A percentile compares a stretch with the other conserved stretches of the same genome.
These are phyloP conservation scores for Ophiostoma angusticollis DNA, from an alignment of 2,329 filamentous ascomycete species.

Conservation along the genomic window DNA sequence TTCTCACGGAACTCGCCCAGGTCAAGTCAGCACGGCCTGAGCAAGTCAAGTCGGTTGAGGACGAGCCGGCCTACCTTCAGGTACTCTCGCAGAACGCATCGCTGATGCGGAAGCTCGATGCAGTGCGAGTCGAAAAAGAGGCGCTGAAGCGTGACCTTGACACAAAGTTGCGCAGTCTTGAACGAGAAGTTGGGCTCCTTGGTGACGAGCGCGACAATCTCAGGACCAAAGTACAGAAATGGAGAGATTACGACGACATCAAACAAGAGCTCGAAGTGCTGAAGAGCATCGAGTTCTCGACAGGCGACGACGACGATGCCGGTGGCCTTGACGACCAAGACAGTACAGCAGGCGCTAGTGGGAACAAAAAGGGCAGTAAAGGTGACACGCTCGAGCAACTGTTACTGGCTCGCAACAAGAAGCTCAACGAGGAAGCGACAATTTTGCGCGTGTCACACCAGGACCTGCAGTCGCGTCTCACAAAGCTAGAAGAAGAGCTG, in stretches of 20 bases:
- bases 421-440: conserved; percentile 85
- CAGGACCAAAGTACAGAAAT: conserved; percentile 71
- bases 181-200: conserved; percentile 62
- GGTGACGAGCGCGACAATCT: conserved; percentile 71
- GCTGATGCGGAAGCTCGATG: conserved; percentile 76
- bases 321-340: conserved; percentile 20
- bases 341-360: conserved; percentile 16
- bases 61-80: conserved; percentile 79
- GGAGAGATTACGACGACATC: conserved; percentile 89
- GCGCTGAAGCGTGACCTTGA: conserved; percentile 66
- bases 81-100: conserved; percentile 89
- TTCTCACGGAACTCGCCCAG: conserved; percentile 82
- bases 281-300: conserved; percentile 95
- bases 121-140: conserved; percentile 71
- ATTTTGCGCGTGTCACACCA: conserved; percentile 87
- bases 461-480: conserved; percentile 70
- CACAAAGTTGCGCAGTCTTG: conserved; percentile 59
- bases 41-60: conserved; percentile 56
- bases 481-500: conserved; percentile 71
- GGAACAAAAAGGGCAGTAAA: conserved; percentile 42
- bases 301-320: conserved; percentile 67
- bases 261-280: conserved; percentile 93
- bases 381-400: conserved; percentile 83
- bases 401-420: conserved; percentile 87
- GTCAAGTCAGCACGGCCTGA: conserved; percentile 61